These are phyloP conservation scores for Psidium friedrichsthalianum DNA, from an alignment of 345 rosid species.

Conservation along the genomic window DNA sequence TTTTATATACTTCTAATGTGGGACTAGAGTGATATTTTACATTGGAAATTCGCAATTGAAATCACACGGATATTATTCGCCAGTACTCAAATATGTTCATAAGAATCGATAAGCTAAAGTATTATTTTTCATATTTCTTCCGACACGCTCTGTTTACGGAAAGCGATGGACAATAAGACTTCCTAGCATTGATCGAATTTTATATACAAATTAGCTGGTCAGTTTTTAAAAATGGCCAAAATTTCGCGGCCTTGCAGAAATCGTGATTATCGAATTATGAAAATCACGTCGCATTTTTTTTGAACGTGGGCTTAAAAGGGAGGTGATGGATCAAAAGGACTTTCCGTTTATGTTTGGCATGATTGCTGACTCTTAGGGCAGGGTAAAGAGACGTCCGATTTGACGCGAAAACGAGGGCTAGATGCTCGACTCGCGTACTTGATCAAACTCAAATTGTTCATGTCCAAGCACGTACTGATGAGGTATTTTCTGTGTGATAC, in stretches of 20 bases:
- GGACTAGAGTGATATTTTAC: background rate
- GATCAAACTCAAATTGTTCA: background rate
- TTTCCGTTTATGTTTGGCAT: background rate
- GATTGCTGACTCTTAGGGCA: background rate
- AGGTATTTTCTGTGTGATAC: background rate
- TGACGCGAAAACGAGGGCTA: background rate
- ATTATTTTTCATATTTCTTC: background rate
- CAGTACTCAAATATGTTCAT: background rate
- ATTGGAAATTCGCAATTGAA: too few relatives aligned
- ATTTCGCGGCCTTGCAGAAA: background rate
- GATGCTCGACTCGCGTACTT: background rate
- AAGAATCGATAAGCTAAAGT: background rate
- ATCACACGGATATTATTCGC: background rate
- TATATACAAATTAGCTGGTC: background rate
- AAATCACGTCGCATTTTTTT: background rate
- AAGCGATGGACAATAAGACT: background rate
- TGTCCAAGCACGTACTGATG: background rate
- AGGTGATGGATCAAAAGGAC: background rate
- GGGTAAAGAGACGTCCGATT: background rate
- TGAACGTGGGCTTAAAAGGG: background rate
- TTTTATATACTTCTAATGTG: background rate
- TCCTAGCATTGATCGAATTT: background rate
- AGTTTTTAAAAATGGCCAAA: background rate
- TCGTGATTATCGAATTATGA: background rate
- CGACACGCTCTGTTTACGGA: background rate